A percentile compares a stretch with the other conserved stretches of the same genome.
Evolutionary conservation across 1,139 yeast genomes (phyloP).

Genomic region (Geotrichum bryndzae): DNA sequence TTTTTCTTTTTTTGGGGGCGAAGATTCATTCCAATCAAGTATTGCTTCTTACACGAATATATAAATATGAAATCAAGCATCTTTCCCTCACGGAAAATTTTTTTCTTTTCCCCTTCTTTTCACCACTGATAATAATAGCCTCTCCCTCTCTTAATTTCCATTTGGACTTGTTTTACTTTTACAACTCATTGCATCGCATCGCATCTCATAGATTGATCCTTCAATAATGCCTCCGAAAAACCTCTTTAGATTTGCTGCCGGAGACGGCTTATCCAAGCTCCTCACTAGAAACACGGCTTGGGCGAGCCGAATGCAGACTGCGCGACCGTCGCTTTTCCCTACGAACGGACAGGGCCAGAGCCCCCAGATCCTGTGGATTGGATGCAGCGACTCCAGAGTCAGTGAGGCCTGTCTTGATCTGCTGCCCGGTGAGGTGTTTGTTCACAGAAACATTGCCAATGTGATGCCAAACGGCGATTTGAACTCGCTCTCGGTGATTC

Average conservation of each 20-base stretch:
- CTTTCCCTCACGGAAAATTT: background rate
- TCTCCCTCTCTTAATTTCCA: no score
- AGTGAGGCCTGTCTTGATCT: constrained; percentile 74
- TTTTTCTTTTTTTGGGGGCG: background rate
- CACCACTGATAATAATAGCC: background rate
- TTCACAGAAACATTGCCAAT: constrained; percentile 91
- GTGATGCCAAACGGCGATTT: constrained; percentile 67
- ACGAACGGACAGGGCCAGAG: constrained; percentile 79
- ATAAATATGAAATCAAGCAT: background rate
- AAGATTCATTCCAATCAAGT: background rate
- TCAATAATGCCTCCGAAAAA: constrained; percentile 16
- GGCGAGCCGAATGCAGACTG: constrained; percentile 54
- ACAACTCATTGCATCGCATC: background rate
- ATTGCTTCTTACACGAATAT: background rate
- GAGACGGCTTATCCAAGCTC: constrained; percentile 48
- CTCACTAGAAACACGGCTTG: constrained; percentile 62
- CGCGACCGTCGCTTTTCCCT: constrained; percentile 58
- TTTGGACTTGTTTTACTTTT: background rate
- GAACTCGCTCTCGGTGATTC: constrained; percentile 75
- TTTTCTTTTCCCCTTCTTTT: background rate
- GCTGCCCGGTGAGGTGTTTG: constrained; percentile 85
- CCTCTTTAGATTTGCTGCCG: constrained; percentile 29
- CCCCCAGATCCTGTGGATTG: constrained; percentile 94
- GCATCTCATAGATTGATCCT: background rate
- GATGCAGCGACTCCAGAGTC: constrained; percentile 91